Percentiles rank a stretch among this genome's conserved stretches.
phyloP scores from a whole-genome alignment of 2,329 filamentous ascomycete species.

The Periconia sp. region DNA sequence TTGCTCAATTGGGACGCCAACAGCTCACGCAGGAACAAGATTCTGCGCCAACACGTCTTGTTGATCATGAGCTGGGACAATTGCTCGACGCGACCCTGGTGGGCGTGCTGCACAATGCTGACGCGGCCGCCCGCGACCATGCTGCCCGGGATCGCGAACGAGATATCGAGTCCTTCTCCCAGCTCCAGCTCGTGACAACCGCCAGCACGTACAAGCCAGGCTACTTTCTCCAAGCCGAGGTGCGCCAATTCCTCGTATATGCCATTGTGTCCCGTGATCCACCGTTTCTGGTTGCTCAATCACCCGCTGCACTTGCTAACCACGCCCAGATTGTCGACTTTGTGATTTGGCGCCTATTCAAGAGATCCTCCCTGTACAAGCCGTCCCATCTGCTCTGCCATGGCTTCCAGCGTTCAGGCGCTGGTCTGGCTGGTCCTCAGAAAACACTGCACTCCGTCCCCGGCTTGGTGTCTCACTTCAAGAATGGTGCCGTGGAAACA shows the following conservation, averaged over 20 bases:
- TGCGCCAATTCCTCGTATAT: slow-evolving; percentile 33
- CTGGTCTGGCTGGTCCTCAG: slow-evolving; percentile 33
- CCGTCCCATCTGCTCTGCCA: slow-evolving; percentile 82
- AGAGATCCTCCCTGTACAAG: slow-evolving; percentile 57
- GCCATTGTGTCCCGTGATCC: neutral
- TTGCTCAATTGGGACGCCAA: slow-evolving; percentile 44
- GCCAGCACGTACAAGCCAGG: slow-evolving; percentile 37
- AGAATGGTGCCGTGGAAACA: slow-evolving; percentile 72
- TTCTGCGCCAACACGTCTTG: slow-evolving; percentile 46
- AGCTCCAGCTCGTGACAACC: slow-evolving; percentile 42
- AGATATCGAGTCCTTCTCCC: slow-evolving; percentile 53
- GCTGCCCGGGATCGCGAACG: slow-evolving; percentile 40
- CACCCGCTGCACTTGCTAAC: slow-evolving; percentile 20
- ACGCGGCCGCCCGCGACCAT: slow-evolving; percentile 54
- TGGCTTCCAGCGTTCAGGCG: slow-evolving; percentile 69
- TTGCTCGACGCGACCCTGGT: slow-evolving; percentile 76
- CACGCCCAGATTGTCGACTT: slow-evolving; percentile 55
- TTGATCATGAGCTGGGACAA: slow-evolving; percentile 51
- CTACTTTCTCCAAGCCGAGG: slow-evolving; percentile 50
- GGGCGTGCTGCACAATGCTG: slow-evolving; percentile 58
- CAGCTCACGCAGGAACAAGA: slow-evolving; percentile 13
- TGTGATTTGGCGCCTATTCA: slow-evolving; percentile 76
- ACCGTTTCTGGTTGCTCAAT: slow-evolving; percentile 1
- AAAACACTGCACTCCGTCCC: slow-evolving; percentile 61
- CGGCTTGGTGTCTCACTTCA: slow-evolving; percentile 67